Evolutionary conservation across 2,329 filamentous ascomycete genomes (phyloP).

Genomic region (Dothideomycetes sp.): DNA sequence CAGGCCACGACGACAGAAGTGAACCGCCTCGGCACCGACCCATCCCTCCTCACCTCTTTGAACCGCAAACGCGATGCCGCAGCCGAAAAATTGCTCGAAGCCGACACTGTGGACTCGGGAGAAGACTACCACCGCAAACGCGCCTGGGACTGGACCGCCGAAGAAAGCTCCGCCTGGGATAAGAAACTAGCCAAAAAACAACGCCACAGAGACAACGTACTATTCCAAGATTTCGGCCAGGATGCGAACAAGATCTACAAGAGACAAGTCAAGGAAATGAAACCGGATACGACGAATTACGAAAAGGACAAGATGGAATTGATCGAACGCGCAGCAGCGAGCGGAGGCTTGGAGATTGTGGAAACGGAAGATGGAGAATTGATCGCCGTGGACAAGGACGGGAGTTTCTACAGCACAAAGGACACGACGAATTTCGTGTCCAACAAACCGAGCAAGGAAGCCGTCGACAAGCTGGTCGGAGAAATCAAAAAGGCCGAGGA

Average conservation of each 20-base stretch:
- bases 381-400: conserved; percentile 85
- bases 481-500: conserved; percentile 87
- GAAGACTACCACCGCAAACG: conserved; percentile 96
- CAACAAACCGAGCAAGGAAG: conserved; percentile 78
- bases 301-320: conserved; percentile 76
- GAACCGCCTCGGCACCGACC: conserved; percentile 68
- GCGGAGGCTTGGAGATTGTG: conserved; percentile 81
- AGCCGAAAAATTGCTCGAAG: conserved; percentile 85
- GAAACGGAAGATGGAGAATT: conserved; percentile 94
- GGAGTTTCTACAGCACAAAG: conserved; percentile 81
- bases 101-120: conserved; percentile 73
- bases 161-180: conserved; percentile 93
- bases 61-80: conserved; percentile 80
- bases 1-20: conserved; percentile 78
- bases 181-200: conserved; percentile 79
- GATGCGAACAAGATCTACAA: conserved; percentile 93
- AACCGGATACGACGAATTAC: conserved; percentile 73
- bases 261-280: conserved; percentile 69
- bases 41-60: conserved; percentile 66
- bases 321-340: conserved; percentile 74
- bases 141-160: conserved; percentile 96
- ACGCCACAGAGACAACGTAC: conserved; percentile 70
- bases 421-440: conserved; percentile 73
- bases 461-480: conserved; percentile 76
- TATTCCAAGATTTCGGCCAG: conserved; percentile 80